phyloP scores from a whole-genome alignment of 1,284 basidiomycete species.

The Sparassis latifolia region DNA sequence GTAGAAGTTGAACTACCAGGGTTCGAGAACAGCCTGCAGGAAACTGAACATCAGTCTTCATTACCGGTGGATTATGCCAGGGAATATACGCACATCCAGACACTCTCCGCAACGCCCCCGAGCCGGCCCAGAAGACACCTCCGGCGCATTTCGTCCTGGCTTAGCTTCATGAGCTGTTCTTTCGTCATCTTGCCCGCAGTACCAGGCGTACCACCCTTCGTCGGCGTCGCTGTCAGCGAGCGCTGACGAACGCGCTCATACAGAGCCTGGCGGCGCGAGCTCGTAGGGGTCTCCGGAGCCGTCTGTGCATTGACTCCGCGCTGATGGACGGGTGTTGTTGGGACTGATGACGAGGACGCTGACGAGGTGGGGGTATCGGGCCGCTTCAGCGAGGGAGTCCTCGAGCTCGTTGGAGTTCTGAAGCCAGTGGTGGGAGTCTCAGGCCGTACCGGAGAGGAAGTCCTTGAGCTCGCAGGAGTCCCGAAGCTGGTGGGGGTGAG shows the following conservation, averaged over 20 bases:
- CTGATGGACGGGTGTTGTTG: constrained; percentile 61
- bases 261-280: constrained; percentile 66
- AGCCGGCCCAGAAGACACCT: constrained; percentile 72
- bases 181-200: constrained; percentile 41
- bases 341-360: constrained; percentile 35
- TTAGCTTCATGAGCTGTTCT: constrained; percentile 62
- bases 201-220: constrained; percentile 41
- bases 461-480: constrained; percentile 15
- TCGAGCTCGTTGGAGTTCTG: constrained; percentile 15
- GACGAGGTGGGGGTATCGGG: constrained; percentile 22
- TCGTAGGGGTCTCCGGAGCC: constrained; percentile 59
- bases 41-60: constrained; percentile 2
- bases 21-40: constrained; percentile 58
- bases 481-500: constrained; percentile 17
- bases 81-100: constrained; percentile 67
- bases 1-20: constrained; percentile 39
- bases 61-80: not conserved
- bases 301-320: constrained; percentile 46
- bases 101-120: constrained; percentile 70
- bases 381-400: constrained; percentile 33
- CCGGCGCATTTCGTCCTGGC: constrained; percentile 69
- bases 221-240: constrained; percentile 59
- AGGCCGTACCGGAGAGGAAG: constrained; percentile 32
- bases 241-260: constrained; percentile 72
- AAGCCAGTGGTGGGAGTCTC: constrained; percentile 23